Evolutionary conservation across 768 basidiomycete species (phyloP).

Genomic region (Mycena crocata): DNA sequence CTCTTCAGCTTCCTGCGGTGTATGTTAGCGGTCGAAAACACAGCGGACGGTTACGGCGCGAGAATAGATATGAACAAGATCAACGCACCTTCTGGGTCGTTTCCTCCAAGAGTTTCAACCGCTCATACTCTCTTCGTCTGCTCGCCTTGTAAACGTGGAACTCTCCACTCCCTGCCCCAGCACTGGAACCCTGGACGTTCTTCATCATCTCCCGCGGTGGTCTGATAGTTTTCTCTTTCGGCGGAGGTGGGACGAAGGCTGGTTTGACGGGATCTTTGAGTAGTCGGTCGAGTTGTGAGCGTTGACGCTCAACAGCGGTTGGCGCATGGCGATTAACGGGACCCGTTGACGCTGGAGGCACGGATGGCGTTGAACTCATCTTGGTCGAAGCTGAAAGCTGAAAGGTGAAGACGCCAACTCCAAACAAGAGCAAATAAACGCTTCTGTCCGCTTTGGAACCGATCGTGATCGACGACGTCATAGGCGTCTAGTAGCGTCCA

Average conservation of each 20-base stretch:
- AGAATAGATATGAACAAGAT: no score
- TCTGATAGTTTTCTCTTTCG: constrained; percentile 85
- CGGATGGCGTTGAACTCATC: constrained; percentile 21
- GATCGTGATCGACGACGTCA: no score
- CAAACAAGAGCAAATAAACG: constrained; percentile 14
- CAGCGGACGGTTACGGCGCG: no score
- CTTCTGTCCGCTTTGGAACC: no score
- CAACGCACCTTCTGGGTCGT: constrained; percentile 74
- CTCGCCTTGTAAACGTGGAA: constrained; percentile 99
- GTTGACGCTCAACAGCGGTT: constrained; percentile 65
- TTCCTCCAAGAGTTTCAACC: constrained; percentile 92
- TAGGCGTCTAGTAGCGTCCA: no score
- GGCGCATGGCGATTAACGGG: constrained; percentile 60
- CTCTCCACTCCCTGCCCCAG: constrained; percentile 96
- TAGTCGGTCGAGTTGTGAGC: constrained; percentile 83
- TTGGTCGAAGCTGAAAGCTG: not conserved
- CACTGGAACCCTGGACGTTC: constrained; percentile 97
- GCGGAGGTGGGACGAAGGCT: constrained; percentile 81
- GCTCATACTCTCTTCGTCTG: constrained; percentile 93
- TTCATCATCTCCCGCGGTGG: constrained; percentile 97
- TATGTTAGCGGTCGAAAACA: not conserved
- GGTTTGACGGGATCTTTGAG: constrained; percentile 91
- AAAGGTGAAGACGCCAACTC: not conserved
- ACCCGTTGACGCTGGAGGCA: constrained; percentile 39
- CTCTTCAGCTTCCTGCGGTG: constrained; percentile 71